Percentiles rank a stretch among this genome's conserved stretches.
Conservation (phyloP, 768 basidiomycete genomes). For the Macrolepiota albuminosa region DNA sequence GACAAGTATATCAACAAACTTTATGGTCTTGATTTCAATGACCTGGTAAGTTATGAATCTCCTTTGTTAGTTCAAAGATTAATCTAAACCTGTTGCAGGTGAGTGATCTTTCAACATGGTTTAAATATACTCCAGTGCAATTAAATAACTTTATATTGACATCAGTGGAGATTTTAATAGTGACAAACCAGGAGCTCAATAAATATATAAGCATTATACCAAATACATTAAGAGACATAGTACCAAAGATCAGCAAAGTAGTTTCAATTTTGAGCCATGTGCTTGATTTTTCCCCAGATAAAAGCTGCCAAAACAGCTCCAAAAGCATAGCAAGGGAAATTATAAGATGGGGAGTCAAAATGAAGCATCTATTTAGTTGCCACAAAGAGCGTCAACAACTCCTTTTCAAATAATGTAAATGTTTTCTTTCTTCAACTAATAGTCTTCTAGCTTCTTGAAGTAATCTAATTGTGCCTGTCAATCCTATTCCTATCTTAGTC, state of each 20-base stretch:
- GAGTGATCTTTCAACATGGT: conserved; percentile 85
- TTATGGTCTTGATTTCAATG: conserved; percentile 90
- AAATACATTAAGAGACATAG: neutral
- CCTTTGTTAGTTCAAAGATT: conserved; percentile 3
- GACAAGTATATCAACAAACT: conserved; percentile 91
- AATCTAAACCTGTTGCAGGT: conserved; percentile 44
- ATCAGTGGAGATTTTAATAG: conserved; percentile 84
- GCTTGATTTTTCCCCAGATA: conserved; percentile 23
- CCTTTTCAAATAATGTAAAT: conserved; percentile 49
- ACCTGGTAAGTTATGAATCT: conserved; percentile 58
- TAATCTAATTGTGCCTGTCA: conserved; percentile 50
- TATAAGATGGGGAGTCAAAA: neutral
- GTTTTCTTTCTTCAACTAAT: conserved; percentile 51
- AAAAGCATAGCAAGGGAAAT: neutral
- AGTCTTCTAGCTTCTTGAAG: conserved; percentile 47
- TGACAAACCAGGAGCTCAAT: conserved; percentile 91
- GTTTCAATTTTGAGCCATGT: conserved; percentile 22
- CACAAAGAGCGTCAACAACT: neutral
- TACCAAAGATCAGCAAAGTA: conserved; percentile 29
- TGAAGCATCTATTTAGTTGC: neutral
- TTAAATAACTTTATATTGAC: conserved; percentile 63
- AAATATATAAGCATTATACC: conserved; percentile 66
- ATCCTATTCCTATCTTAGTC: conserved; percentile 35
- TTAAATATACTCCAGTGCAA: conserved; percentile 79
- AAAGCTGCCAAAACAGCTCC: conserved; percentile 9